phyloP scores from a whole-genome alignment of 352 stramenopile genomes.

The Lagenidium sp. region DNA sequence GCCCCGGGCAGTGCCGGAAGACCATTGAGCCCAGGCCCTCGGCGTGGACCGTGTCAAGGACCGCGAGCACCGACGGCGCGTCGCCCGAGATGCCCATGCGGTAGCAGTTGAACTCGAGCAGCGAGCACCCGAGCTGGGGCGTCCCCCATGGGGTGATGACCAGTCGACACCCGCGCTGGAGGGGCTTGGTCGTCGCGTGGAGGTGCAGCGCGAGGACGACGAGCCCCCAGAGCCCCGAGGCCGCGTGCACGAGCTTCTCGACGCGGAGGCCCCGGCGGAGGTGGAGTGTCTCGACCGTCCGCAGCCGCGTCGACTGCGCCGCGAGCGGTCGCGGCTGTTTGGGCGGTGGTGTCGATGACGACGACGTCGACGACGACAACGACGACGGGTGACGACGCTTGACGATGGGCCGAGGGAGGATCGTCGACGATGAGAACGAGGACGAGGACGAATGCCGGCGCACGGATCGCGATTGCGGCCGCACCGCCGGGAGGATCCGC shows the following conservation, averaged over 20 bases:
- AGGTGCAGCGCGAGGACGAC: not conserved
- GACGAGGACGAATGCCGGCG: no score
- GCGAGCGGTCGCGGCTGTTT: not conserved
- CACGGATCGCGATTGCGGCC: no score
- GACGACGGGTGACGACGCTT: no score
- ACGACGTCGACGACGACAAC: no score
- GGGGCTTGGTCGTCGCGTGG: not conserved
- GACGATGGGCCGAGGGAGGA: no score
- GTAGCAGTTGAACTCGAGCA: conserved; percentile 1
- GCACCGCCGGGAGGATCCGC: no score
- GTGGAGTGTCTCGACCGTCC: not conserved
- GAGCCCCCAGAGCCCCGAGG: not conserved
- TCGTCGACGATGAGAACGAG: no score
- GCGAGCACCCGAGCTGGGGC: not conserved
- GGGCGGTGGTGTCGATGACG: no score
- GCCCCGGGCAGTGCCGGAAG: not conserved
- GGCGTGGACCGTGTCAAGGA: not conserved
- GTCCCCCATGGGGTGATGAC: not conserved
- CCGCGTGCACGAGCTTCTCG: not conserved
- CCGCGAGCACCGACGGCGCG: not conserved
- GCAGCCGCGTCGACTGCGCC: not conserved
- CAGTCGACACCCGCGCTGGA: not conserved
- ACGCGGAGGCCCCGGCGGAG: not conserved
- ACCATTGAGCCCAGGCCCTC: not conserved
- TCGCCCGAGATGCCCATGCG: not conserved